A percentile compares a stretch with the other conserved stretches of the same genome.
Evolutionary conservation across 495 filamentous ascomycete genomes (phyloP).

Genomic region (Immersiella caudata): DNA sequence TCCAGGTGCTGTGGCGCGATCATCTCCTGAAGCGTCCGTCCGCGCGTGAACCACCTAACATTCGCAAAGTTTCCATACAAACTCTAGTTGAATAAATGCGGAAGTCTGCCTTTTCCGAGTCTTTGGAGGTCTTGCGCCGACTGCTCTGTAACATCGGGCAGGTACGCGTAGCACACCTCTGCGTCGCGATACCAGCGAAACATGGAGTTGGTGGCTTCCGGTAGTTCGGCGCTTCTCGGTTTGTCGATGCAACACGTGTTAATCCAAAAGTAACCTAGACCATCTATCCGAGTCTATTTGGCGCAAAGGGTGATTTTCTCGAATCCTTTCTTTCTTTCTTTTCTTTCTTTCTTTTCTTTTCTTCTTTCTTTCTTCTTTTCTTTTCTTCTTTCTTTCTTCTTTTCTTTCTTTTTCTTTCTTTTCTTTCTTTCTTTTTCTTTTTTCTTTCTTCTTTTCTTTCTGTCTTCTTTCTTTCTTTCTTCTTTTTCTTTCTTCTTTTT

Average conservation of each 20-base stretch:
- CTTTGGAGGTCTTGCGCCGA: background rate
- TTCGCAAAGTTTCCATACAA: background rate
- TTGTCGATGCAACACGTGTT: constrained; percentile 2
- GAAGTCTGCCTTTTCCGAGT: no score
- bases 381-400: no score
- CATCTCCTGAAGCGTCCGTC: background rate
- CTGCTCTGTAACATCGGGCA: background rate
- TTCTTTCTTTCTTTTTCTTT: no score
- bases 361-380: no score
- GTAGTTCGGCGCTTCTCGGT: background rate
- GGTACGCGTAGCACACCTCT: background rate
- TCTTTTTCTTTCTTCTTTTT: no score
- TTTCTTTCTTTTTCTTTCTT: no score
- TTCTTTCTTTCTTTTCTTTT: no score
- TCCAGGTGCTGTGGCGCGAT: background rate
- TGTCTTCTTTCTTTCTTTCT: no score
- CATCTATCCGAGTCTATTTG: background rate
- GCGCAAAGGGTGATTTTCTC: background rate
- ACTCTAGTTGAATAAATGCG: no score
- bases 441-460: no score
- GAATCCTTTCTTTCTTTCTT: no score
- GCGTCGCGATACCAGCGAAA: background rate
- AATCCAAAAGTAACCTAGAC: background rate
- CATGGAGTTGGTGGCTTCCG: constrained; percentile 1
- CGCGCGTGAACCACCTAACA: background rate